Evolutionary conservation across 176 grass and related monocot genomes (phyloP), one percentile per base, ranked within the genome.

Genomic region (Aechmea fasciata): DNA sequence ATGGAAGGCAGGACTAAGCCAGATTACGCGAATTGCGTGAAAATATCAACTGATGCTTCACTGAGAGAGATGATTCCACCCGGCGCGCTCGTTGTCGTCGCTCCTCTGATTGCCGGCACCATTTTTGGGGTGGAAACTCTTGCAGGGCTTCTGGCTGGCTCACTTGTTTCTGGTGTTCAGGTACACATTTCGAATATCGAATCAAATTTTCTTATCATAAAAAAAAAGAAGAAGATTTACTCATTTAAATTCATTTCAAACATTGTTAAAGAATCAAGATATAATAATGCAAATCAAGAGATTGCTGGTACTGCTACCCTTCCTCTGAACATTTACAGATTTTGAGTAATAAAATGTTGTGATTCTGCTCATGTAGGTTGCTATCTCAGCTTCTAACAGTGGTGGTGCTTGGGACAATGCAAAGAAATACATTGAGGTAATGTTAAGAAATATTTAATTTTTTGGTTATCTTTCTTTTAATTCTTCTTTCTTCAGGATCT

Each of bases 391-490:
- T 15, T 96, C 92, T 51, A 96, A 96, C 75, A 96, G 88, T 11
- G 88, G 88, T 12, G 88, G 92, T 54, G 92, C 92, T 3, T 96
- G 88, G 92, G 92, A 96, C 78, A 96, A 96, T 73, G 88, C 92
- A 10, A 96, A 96, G 80, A 96, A 96, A 57, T 91, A 91, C 72
- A 96, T 96, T 55, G 92, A 96, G 88, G 84, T 91, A 75, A 6
- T 41, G 78, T 59, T 67, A 47, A 48, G 13, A 10, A 15, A 22
- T 61, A 61, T 19, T 19, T 61, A 22, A 20, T 57, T 10, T 10
- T 20, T 23, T 18, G 20, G 2, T 61, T 61, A 15, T 22, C 20
- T 15, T 10, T 61, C 20, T 7, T 20, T 9, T n/a, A 10, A 61
- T 2, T 61, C 3, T 55, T n/a, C 7, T 9, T n/a, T 61, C 33